A percentile compares a stretch with the other conserved stretches of the same genome.
Conservation (phyloP, 352 stramenopile species). For the Pythium utonaiense region DNA sequence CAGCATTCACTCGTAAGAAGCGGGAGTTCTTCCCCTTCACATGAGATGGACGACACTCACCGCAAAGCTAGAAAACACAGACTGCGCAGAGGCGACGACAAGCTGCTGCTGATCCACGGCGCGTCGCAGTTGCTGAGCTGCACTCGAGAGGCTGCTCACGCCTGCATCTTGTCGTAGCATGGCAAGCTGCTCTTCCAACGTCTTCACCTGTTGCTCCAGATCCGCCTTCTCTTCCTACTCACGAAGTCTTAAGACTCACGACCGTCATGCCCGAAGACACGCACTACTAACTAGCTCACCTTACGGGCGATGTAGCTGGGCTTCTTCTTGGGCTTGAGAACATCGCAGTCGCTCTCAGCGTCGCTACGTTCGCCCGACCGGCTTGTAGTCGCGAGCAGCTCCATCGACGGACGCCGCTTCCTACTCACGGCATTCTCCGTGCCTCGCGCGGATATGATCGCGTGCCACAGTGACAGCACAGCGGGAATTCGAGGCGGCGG, state of each 20-base stretch:
- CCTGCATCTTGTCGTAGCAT: conserved; percentile 8
- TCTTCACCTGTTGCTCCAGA: conserved; percentile 13
- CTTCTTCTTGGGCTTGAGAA: background rate
- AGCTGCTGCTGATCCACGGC: conserved; percentile 16
- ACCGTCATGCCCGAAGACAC: no score
- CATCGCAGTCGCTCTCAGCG: conserved; percentile 3
- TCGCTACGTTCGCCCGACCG: no score
- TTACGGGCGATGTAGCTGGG: background rate
- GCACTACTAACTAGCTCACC: background rate
- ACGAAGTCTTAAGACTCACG: no score
- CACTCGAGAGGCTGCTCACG: background rate
- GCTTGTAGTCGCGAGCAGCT: background rate
- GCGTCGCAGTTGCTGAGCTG: conserved; percentile 9
- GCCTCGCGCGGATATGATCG: background rate
- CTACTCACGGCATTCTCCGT: background rate
- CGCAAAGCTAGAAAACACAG: conserved; percentile 20
- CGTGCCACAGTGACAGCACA: background rate
- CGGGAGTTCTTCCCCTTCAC: no score
- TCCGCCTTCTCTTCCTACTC: conserved; percentile 20
- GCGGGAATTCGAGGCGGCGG: background rate
- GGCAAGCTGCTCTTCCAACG: conserved; percentile 13
- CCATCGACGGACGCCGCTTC: background rate
- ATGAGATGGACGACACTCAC: no score
- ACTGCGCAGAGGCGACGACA: conserved; percentile 15
- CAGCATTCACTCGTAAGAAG: no score